Evolutionary conservation across 257 asterid genomes (phyloP).

Genomic region (Misopates orontium): DNA sequence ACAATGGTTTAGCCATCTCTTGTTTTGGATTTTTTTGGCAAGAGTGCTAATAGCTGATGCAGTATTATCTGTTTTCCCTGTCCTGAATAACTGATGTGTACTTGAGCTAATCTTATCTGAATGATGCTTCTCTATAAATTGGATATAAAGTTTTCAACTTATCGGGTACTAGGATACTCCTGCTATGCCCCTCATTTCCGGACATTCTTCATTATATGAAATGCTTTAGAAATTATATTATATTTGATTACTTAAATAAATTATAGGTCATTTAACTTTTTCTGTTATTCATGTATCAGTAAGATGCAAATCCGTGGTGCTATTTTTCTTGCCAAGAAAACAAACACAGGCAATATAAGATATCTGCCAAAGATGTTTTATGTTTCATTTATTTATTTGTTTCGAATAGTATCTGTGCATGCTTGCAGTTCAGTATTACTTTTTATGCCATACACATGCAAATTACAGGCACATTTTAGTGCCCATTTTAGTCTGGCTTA

Average conservation of each 20-base stretch:
- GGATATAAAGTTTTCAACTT: background rate
- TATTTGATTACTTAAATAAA: background rate
- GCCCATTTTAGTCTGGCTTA: background rate
- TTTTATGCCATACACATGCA: background rate
- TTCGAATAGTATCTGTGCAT: background rate
- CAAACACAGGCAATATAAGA: too few species aligned
- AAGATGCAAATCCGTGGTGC: slow-evolving; percentile 1
- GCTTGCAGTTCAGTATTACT: background rate
- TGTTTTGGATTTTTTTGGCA: background rate
- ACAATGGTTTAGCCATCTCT: slow-evolving; percentile 4
- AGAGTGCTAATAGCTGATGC: background rate
- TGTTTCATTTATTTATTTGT: background rate
- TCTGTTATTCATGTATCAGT: background rate
- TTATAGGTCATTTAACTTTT: background rate
- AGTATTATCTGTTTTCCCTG: slow-evolving; percentile 11
- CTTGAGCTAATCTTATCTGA: background rate
- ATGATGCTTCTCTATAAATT: slow-evolving; percentile 5
- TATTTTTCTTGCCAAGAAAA: too few species aligned
- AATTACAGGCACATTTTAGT: background rate
- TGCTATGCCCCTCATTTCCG: slow-evolving; percentile 1
- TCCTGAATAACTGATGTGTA: slow-evolving; percentile 12
- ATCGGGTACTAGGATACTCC: background rate
- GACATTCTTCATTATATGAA: background rate
- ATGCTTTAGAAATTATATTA: background rate
- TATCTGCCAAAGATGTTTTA: too few species aligned